Evolutionary conservation across 805 yeast genomes (phyloP), one percentile per base, ranked within the genome.

Genomic region (Ogataea nitratoaversa): DNA sequence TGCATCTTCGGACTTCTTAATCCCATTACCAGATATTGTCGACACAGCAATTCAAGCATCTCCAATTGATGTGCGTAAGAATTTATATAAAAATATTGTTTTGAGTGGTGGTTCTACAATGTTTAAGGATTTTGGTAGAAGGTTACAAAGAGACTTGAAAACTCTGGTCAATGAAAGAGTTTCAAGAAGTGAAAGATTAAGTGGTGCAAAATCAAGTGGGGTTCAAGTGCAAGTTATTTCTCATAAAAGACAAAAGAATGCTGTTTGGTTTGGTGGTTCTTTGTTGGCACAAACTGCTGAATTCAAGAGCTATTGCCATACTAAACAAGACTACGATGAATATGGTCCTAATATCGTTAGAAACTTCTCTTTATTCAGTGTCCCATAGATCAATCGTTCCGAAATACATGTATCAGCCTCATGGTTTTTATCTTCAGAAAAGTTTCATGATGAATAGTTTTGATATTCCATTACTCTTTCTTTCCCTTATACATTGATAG

Each of bases 241-340:
- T 22, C 99, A 93, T 70, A 89, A 91, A 71, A 85, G 93, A 67
- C 99, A 93, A 71, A 79, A 96, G 63, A 88, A 93, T 59, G 99
- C 99, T 3, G 99, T 93, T 43, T 93, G 99, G 99, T 93, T 91
- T 62, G 99, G 99, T 54, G 99, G 99, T 52, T 85, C 95, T 17
- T 70, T 93, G 52, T 74, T 93, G 60, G 98, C 99, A 1, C 98
- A 91, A 70, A 93, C 99, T 9, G 81, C 95, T 18, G 99, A 93
- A 67, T 93, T 93, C 70, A 87, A 84, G 66, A 80, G 95, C 63
- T 90, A 90, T 66, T 93, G 98, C 64, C 93, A 93, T 70, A 91
- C 99, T 19, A 93, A 93, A 70, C 82, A 84, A 59, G 99, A 93
- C 60, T 93, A 93, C 65, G 99, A 93, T 59, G 99, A 93, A 68